Evolutionary conservation across 306 rosid species (phyloP).

Genomic region (Coriaria nepalensis): DNA sequence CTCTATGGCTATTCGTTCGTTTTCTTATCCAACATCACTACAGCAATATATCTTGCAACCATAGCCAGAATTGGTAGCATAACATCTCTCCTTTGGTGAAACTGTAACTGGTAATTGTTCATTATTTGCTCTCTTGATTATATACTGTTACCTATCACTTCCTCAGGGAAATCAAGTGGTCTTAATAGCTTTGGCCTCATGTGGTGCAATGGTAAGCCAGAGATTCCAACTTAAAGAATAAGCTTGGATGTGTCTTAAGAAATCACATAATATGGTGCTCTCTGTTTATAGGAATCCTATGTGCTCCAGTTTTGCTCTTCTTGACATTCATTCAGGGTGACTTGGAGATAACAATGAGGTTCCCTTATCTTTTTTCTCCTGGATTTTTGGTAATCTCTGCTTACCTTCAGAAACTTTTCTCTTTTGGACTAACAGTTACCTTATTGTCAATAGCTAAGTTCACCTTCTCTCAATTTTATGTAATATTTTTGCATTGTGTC

Average conservation of each 20-base stretch:
- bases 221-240: conserved; percentile 9
- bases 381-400: conserved; percentile 60
- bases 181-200: conserved; percentile 97
- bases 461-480: no score
- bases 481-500: no score
- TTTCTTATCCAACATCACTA: conserved; percentile 72
- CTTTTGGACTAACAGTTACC: background rate
- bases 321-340: conserved; percentile 78
- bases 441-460: background rate
- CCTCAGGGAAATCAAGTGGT: conserved; percentile 88
- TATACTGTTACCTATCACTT: conserved; percentile 11
- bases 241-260: background rate
- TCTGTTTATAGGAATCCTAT: conserved; percentile 42
- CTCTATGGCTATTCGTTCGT: conserved; percentile 74
- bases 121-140: conserved; percentile 20
- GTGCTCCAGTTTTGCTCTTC: conserved; percentile 62
- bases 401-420: conserved; percentile 3
- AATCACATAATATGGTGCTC: background rate
- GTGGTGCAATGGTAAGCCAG: conserved; percentile 90
- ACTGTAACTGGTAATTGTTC: conserved; percentile 5
- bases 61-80: conserved; percentile 74
- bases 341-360: conserved; percentile 47
- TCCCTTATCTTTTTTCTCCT: conserved; percentile 62
- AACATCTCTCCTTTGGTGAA: conserved; percentile 11
- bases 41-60: conserved; percentile 93